A percentile compares a stretch with the other conserved stretches of the same genome.
Evolutionary conservation across 2,329 filamentous ascomycete species (phyloP).

Genomic region (Scolecobasidium constrictum): DNA sequence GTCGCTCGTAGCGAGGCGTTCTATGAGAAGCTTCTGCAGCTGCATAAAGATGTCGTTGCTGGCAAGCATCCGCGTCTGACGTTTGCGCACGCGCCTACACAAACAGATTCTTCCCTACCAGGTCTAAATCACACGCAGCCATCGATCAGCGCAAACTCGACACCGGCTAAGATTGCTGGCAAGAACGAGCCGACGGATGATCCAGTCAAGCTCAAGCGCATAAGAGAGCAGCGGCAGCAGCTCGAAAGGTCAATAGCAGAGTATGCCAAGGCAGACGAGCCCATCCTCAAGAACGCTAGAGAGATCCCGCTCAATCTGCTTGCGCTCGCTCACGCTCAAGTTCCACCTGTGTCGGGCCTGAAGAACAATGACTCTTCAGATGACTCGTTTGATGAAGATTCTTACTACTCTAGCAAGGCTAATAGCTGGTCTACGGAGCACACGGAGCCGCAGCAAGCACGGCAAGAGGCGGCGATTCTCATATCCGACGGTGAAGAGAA

Average conservation of each 20-base stretch:
- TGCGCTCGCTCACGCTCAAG: not conserved
- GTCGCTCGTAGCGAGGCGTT: conserved; percentile 16
- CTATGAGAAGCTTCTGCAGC: conserved; percentile 68
- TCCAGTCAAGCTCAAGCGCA: not conserved
- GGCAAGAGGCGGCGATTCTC: conserved; percentile 7
- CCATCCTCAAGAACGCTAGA: not conserved
- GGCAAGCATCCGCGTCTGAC: conserved; percentile 58
- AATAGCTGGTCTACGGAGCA: conserved; percentile 60
- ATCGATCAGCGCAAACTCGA: not conserved
- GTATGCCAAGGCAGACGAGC: not conserved
- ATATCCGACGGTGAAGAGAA: conserved; percentile 9
- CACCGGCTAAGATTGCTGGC: not conserved
- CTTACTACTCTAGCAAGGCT: conserved; percentile 86
- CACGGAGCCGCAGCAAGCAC: conserved; percentile 5
- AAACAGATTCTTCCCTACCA: not conserved
- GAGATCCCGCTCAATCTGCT: not conserved
- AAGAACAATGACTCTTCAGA: conserved; percentile 49
- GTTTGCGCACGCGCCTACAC: conserved; percentile 28
- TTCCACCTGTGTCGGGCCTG: conserved; percentile 46
- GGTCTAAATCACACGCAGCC: not conserved
- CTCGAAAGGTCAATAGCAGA: not conserved
- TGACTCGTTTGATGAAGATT: conserved; percentile 86
- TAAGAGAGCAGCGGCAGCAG: not conserved
- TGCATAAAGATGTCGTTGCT: conserved; percentile 71
- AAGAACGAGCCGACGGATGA: not conserved